Evolutionary conservation across 2,329 filamentous ascomycete species (phyloP).

Genomic region (Diaporthe sp.): DNA sequence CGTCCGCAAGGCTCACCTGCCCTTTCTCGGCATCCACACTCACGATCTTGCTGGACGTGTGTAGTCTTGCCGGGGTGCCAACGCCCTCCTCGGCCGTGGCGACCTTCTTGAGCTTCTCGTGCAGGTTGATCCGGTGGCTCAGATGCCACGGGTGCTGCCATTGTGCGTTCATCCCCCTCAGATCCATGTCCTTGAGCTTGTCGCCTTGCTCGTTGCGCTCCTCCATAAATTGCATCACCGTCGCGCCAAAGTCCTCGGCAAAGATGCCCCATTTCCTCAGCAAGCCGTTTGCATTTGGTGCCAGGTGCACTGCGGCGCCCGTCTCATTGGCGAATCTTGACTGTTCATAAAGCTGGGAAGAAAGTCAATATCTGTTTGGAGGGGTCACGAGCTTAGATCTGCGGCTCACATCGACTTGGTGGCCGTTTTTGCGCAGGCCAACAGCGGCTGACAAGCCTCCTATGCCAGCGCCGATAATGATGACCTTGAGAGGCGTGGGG

Average conservation of each 20-base stretch:
- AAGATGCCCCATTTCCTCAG: conserved; percentile 58
- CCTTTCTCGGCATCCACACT: conserved; percentile 57
- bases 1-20: conserved; percentile 59
- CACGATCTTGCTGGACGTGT: conserved; percentile 58
- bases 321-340: conserved; percentile 68
- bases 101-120: conserved; percentile 63
- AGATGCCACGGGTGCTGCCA: conserved; percentile 68
- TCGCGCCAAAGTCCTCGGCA: conserved; percentile 55
- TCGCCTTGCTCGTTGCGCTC: conserved; percentile 44
- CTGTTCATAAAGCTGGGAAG: conserved; percentile 65
- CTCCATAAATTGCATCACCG: conserved; percentile 45
- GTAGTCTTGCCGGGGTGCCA: conserved; percentile 53
- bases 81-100: conserved; percentile 56
- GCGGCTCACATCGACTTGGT: conserved; percentile 56
- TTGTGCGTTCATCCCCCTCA: conserved; percentile 55
- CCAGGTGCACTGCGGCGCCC: conserved; percentile 74
- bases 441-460: conserved; percentile 68
- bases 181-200: conserved; percentile 49
- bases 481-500: conserved; percentile 43
- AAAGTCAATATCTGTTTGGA: background rate
- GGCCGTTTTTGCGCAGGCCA: conserved; percentile 65
- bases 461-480: conserved; percentile 61
- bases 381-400: too few species aligned
- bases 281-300: conserved; percentile 73
- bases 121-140: conserved; percentile 66